These are phyloP conservation scores for Skeletonema tropicum DNA, from an alignment of 108 stramenopile species.

Conservation along the genomic window DNA sequence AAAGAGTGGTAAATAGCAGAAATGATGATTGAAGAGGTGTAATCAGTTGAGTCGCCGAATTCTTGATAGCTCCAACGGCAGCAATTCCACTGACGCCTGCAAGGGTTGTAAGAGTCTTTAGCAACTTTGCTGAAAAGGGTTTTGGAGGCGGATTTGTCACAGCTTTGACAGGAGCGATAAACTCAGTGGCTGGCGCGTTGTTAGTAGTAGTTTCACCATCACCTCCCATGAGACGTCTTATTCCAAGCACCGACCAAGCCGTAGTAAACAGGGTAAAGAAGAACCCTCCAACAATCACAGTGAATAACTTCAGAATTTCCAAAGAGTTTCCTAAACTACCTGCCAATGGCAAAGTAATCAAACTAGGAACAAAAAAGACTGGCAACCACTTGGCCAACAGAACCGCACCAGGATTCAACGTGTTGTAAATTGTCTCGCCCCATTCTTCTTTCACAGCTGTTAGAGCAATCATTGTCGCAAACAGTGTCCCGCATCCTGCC, in stretches of 20 bases:
- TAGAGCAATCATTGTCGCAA: conserved; percentile 29
- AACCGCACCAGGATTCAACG: conserved; percentile 42
- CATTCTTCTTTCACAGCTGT: conserved; percentile 7
- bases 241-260: conserved; percentile 61
- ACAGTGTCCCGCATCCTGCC: conserved; percentile 46
- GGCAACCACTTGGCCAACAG: conserved; percentile 51
- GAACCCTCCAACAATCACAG: conserved; percentile 68
- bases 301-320: conserved; percentile 64
- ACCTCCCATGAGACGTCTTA: conserved; percentile 44
- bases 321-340: conserved; percentile 28
- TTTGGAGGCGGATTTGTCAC: conserved; percentile 43
- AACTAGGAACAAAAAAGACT: conserved; percentile 50
- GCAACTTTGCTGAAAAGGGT: conserved; percentile 55
- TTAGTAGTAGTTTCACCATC: neutral
- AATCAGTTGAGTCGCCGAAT: conserved; percentile 28
- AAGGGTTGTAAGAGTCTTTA: conserved; percentile 52
- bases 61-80: conserved; percentile 30
- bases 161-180: conserved; percentile 14
- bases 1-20: conserved; percentile 65
- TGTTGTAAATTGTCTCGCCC: conserved; percentile 30
- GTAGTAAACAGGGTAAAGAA: conserved; percentile 63
- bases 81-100: conserved; percentile 45
- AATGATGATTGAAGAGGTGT: conserved; percentile 53
- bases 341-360: conserved; percentile 54
- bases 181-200: conserved; percentile 4